Conservation (phyloP, 2,329 filamentous ascomycete species). For the Beauveria brongniartii region DNA sequence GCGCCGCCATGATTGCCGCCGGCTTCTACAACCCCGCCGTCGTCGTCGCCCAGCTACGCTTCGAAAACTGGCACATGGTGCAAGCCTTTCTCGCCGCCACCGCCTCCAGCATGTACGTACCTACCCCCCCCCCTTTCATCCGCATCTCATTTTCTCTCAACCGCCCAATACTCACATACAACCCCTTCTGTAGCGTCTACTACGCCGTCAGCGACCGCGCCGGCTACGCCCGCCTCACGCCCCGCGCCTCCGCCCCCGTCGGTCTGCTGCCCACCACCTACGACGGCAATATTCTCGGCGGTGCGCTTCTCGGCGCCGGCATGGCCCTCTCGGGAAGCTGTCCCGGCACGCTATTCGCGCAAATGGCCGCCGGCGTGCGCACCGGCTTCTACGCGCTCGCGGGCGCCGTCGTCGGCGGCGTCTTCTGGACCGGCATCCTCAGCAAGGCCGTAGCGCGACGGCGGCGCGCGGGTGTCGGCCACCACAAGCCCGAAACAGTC, state of each 20-base stretch:
- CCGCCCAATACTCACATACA: too few relatives aligned
- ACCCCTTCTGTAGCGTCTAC: conserved; percentile 27
- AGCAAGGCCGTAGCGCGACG: conserved; percentile 24
- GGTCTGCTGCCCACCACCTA: conserved; percentile 46
- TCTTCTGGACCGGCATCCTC: conserved; percentile 40
- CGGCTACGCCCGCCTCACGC: conserved; percentile 34
- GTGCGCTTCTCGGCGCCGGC: conserved; percentile 52
- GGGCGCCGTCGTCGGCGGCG: conserved; percentile 48
- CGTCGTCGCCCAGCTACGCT: conserved; percentile 52
- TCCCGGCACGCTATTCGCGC: conserved; percentile 56
- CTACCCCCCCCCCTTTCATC: not conserved
- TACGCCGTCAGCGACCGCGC: conserved; percentile 38
- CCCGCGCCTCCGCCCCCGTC: conserved; percentile 43
- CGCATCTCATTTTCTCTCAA: not conserved
- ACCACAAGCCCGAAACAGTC: conserved; percentile 19
- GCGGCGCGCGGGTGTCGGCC: conserved; percentile 18
- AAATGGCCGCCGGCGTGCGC: conserved; percentile 45
- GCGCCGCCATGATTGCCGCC: conserved; percentile 50
- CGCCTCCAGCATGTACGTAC: conserved; percentile 50
- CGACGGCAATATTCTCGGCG: conserved; percentile 59
- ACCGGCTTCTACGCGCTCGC: conserved; percentile 44
- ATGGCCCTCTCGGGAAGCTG: conserved; percentile 60
- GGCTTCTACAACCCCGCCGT: conserved; percentile 53
- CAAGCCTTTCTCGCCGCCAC: conserved; percentile 56
- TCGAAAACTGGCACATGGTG: conserved; percentile 58